Conservation (phyloP, 139 green algal species). For the Edaphochlamys debaryana region DNA sequence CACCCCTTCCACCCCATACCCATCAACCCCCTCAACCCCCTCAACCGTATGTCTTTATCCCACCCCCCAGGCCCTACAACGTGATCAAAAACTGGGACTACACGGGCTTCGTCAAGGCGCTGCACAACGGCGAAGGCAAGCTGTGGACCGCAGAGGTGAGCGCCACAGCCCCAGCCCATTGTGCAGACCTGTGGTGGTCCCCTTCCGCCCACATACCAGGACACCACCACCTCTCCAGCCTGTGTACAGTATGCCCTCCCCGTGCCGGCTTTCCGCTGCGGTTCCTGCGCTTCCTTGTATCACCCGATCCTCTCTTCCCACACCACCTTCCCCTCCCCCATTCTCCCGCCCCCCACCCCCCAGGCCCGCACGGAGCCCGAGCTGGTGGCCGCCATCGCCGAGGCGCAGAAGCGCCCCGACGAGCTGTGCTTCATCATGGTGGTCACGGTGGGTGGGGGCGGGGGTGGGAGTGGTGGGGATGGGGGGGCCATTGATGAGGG, state of each 20-base stretch:
- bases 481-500: too few species aligned
- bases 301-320: background rate
- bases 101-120: conserved; percentile 56
- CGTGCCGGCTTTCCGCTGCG: too few species aligned
- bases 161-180: too few species aligned
- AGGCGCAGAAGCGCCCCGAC: conserved; percentile 53
- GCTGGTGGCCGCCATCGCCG: conserved; percentile 65
- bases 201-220: background rate
- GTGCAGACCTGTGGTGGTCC: background rate
- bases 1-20: background rate
- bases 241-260: too few species aligned
- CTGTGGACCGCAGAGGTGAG: conserved; percentile 48
- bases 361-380: conserved; percentile 72
- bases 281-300: too few species aligned
- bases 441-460: too few species aligned
- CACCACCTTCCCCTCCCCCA: too few species aligned
- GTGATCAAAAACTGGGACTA: conserved; percentile 82
- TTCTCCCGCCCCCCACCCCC: background rate
- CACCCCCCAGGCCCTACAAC: conserved; percentile 47
- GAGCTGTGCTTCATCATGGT: conserved; percentile 76
- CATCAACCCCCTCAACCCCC: too few species aligned
- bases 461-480: too few species aligned
- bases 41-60: background rate
- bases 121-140: conserved; percentile 67
- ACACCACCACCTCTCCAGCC: too few species aligned